Conservation (phyloP, 139 green algal genomes). For the Helicosporidium sp. region DNA sequence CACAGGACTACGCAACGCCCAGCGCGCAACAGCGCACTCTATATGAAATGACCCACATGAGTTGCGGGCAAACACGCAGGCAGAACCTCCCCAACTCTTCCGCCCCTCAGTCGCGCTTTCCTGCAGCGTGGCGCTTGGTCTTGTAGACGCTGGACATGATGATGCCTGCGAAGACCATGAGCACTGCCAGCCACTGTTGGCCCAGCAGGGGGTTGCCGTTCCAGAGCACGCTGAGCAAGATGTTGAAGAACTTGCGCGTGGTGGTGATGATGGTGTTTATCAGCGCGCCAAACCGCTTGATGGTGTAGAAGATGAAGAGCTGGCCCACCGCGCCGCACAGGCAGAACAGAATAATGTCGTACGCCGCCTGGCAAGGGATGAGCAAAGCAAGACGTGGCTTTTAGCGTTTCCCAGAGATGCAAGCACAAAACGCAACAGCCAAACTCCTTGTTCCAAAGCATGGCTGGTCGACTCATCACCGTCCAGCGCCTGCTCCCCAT, state of each 20-base stretch:
- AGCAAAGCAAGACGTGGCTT: too few relatives aligned
- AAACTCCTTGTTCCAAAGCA: too few relatives aligned
- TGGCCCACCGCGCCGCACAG: conserved; percentile 80
- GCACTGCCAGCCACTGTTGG: conserved; percentile 75
- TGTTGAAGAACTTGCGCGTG: conserved; percentile 97
- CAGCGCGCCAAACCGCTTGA: conserved; percentile 77
- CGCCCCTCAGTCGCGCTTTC: background rate
- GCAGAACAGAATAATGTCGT: conserved; percentile 74
- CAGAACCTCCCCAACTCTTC: background rate
- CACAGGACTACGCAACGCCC: too few relatives aligned
- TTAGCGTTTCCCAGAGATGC: too few relatives aligned
- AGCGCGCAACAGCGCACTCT: too few relatives aligned
- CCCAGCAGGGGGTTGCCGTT: conserved; percentile 51
- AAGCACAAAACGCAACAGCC: background rate
- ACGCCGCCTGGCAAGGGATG: conserved; percentile 14
- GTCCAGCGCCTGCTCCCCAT: too few relatives aligned
- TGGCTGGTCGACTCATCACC: too few relatives aligned
- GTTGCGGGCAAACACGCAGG: background rate
- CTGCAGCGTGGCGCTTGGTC: conserved; percentile 11
- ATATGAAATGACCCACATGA: background rate
- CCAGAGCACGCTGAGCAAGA: conserved; percentile 57
- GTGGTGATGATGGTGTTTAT: conserved; percentile 81
- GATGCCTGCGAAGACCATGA: conserved; percentile 76
- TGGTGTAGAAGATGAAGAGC: conserved; percentile 95
- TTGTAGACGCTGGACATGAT: conserved; percentile 49